Evolutionary conservation across 176 grass and related monocot genomes (phyloP).

Genomic region (Otatea glauca): DNA sequence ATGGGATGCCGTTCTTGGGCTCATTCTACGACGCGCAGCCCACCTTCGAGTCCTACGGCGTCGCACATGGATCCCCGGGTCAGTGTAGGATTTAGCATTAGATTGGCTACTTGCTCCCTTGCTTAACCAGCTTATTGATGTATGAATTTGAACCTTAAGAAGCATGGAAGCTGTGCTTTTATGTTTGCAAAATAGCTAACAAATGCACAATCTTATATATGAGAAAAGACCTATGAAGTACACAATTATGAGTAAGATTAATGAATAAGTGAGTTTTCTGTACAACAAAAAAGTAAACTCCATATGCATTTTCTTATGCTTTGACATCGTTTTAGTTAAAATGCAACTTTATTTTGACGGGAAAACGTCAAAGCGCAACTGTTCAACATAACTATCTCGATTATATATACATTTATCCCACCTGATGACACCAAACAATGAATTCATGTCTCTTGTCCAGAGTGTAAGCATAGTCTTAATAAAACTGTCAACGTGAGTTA

Average conservation of each 20-base stretch:
- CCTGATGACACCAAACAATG: too few relatives aligned
- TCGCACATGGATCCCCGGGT: constrained; percentile 82
- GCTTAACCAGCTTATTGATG: not conserved
- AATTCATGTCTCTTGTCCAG: not conserved
- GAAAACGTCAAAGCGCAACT: too few relatives aligned
- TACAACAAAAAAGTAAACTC: not conserved
- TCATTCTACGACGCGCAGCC: constrained; percentile 84
- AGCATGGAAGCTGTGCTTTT: not conserved
- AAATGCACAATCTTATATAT: not conserved
- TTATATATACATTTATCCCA: not conserved
- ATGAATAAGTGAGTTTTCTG: not conserved
- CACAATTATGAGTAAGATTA: not conserved
- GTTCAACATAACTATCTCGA: not conserved
- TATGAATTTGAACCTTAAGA: too few relatives aligned
- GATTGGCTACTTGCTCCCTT: constrained; percentile 31
- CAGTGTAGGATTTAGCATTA: not conserved
- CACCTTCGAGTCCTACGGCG: constrained; percentile 85
- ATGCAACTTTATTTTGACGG: too few relatives aligned
- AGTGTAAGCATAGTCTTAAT: not conserved
- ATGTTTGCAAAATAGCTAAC: not conserved
- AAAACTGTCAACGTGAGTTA: too few relatives aligned
- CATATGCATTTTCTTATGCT: not conserved
- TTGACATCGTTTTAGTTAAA: not conserved
- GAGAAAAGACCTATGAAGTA: not conserved
- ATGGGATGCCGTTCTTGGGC: constrained; percentile 64